phyloP scores from a whole-genome alignment of 805 yeast genomes.

The Myxozyma vanderwaltii region DNA sequence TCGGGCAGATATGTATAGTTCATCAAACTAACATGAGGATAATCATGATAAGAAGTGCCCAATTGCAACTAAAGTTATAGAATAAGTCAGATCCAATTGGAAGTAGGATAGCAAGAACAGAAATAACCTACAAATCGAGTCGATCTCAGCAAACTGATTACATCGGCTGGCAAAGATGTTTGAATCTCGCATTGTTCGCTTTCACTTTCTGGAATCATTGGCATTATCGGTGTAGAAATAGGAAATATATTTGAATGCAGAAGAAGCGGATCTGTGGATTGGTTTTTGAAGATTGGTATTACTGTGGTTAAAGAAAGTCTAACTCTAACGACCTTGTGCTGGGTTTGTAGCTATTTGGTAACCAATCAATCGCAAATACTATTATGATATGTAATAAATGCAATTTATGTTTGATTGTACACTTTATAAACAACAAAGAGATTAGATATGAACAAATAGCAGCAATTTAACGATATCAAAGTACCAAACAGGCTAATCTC shows the following conservation, averaged over 20 bases:
- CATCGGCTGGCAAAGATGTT: conserved; percentile 24
- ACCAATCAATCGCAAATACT: not conserved
- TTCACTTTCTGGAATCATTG: conserved; percentile 4
- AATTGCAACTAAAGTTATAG: conserved; percentile 59
- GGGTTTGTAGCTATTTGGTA: too few relatives aligned
- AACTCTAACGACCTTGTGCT: not conserved
- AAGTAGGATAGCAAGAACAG: not conserved
- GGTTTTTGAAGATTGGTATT: not conserved
- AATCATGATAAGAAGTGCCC: conserved; percentile 72
- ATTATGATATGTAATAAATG: too few relatives aligned
- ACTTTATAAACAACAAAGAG: too few relatives aligned
- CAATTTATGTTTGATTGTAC: too few relatives aligned
- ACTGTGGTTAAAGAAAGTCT: not conserved
- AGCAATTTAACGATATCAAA: not conserved
- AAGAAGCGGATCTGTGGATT: not conserved
- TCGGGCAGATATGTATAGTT: conserved; percentile 69
- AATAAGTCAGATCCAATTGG: not conserved
- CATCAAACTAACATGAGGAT: conserved; percentile 91
- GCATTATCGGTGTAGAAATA: conserved; percentile 1
- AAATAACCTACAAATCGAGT: conserved; percentile 26
- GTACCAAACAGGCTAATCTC: too few relatives aligned
- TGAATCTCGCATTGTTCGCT: not conserved
- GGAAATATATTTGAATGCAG: not conserved
- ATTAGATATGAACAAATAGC: too few relatives aligned
- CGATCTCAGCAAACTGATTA: conserved; percentile 25